Evolutionary conservation across 1,284 basidiomycete species (phyloP).

Genomic region (Leccinum subfulvum): DNA sequence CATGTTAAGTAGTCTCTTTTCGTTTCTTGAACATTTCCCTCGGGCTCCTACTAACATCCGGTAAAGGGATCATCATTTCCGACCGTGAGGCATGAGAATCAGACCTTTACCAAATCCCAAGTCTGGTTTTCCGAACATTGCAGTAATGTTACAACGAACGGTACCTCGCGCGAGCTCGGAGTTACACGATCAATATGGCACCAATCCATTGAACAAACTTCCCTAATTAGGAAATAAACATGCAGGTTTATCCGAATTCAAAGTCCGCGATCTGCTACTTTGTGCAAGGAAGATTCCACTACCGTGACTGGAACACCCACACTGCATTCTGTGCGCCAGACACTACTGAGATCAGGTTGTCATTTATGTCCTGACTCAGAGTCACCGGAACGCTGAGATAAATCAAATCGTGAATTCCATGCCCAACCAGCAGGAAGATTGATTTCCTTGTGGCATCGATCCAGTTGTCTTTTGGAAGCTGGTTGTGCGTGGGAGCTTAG

Average conservation of each 20-base stretch:
- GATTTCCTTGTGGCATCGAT: background rate
- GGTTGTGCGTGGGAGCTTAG: background rate
- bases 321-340: no score
- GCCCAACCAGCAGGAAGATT: background rate
- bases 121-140: background rate
- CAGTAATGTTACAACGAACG: background rate
- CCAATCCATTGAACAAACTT: background rate
- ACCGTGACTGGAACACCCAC: no score
- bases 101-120: background rate
- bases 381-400: no score
- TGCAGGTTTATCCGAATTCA: background rate
- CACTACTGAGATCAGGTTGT: no score
- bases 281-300: no score
- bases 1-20: constrained; percentile 1
- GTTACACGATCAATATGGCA: background rate
- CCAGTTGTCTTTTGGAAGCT: background rate
- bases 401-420: no score
- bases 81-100: constrained; percentile 2
- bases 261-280: constrained; percentile 4
- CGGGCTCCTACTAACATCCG: background rate
- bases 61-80: constrained; percentile 11
- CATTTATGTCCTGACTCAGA: no score
- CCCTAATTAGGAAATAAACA: background rate
- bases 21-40: constrained; percentile 3
- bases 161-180: background rate